phyloP scores from a whole-genome alignment of 2,329 filamentous ascomycete genomes.

The Dactylellina cionopaga region DNA sequence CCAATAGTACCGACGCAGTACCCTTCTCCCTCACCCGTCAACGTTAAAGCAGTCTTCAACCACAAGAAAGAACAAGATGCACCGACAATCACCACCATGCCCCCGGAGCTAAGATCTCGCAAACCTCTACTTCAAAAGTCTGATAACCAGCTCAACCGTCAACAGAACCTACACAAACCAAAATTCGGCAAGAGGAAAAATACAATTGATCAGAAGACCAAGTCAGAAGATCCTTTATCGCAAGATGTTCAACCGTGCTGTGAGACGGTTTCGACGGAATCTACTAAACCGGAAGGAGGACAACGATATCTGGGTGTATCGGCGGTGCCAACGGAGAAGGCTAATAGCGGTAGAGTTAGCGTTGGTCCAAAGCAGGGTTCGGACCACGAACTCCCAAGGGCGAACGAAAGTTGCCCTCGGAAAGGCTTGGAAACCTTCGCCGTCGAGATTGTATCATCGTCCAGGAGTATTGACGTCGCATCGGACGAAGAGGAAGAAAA shows the following conservation, averaged over 20 bases:
- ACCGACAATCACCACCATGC: neutral
- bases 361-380: no score
- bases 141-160: slow-evolving; percentile 3
- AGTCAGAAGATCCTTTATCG: no score
- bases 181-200: neutral
- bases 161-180: neutral
- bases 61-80: neutral
- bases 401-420: no score
- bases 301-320: no score
- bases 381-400: no score
- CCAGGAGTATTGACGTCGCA: no score
- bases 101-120: neutral
- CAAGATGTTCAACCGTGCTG: no score
- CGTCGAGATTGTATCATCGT: slow-evolving; percentile 9
- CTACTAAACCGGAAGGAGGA: no score
- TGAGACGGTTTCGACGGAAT: no score
- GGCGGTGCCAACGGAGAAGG: no score
- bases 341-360: no score
- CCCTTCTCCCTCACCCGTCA: neutral
- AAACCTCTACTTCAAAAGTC: slow-evolving; percentile 15
- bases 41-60: neutral
- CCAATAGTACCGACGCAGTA: neutral
- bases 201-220: neutral
- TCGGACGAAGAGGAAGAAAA: neutral
- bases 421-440: slow-evolving; percentile 8